Evolutionary conservation across 2,329 filamentous ascomycete species (phyloP).

Genomic region (Verticillium dahliae): DNA sequence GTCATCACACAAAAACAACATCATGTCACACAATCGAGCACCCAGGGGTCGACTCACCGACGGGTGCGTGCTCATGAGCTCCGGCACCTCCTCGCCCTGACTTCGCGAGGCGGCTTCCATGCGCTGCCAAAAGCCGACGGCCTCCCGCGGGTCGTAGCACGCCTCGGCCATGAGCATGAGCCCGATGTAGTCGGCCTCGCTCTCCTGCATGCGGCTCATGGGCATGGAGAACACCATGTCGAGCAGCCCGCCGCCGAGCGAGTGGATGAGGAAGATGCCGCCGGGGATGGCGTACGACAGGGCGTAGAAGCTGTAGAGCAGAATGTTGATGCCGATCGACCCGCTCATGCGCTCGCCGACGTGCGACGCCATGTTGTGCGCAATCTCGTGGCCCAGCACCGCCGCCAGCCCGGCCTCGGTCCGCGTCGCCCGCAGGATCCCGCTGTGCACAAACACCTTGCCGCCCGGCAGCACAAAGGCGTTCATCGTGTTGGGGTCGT

Average conservation of each 20-base stretch:
- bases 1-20: neutral
- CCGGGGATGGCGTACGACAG: constrained; percentile 37
- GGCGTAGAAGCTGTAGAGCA: constrained; percentile 42
- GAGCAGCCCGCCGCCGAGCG: constrained; percentile 41
- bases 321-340: constrained; percentile 43
- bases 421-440: constrained; percentile 60
- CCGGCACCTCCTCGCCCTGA: constrained; percentile 47
- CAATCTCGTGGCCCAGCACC: constrained; percentile 74
- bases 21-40: neutral
- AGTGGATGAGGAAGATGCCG: constrained; percentile 31
- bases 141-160: constrained; percentile 66
- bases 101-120: constrained; percentile 49
- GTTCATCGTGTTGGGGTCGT: constrained; percentile 57
- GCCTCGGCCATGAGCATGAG: constrained; percentile 78
- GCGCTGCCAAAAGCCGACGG: constrained; percentile 58
- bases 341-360: constrained; percentile 56
- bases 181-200: constrained; percentile 75
- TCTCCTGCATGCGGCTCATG: constrained; percentile 65
- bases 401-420: constrained; percentile 66
- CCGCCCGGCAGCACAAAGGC: constrained; percentile 74
- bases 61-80: constrained; percentile 73
- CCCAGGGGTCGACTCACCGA: constrained; percentile 42
- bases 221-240: constrained; percentile 61
- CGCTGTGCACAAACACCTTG: constrained; percentile 74
- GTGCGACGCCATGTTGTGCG: constrained; percentile 67